phyloP scores from a whole-genome alignment of 2,329 filamentous ascomycete species.

The Fusarium nematophilum region DNA sequence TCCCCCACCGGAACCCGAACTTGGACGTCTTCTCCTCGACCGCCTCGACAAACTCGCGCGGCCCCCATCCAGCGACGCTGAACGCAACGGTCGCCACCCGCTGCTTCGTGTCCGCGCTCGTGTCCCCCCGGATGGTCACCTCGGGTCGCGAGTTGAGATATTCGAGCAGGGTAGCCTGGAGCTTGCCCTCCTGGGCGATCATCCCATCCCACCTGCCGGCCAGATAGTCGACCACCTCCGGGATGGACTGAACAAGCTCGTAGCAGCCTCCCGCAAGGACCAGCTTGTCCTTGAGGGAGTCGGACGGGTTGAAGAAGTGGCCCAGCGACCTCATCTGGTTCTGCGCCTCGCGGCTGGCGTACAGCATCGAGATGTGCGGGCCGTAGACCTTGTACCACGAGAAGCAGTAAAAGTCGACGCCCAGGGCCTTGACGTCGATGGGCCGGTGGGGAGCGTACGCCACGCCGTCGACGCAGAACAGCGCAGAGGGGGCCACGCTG shows the following conservation, averaged over 20 bases:
- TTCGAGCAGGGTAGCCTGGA: constrained; percentile 69
- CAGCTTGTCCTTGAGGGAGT: constrained; percentile 73
- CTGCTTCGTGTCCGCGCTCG: constrained; percentile 56
- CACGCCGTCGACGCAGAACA: constrained; percentile 81
- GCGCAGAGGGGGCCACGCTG: constrained; percentile 59
- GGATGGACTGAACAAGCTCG: constrained; percentile 73
- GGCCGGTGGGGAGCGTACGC: constrained; percentile 79
- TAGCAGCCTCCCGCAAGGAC: constrained; percentile 77
- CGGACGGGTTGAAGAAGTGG: constrained; percentile 74
- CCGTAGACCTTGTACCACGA: constrained; percentile 88
- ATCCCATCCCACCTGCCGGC: constrained; percentile 64
- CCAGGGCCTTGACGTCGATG: constrained; percentile 75
- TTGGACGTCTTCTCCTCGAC: constrained; percentile 69
- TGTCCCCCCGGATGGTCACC: constrained; percentile 69
- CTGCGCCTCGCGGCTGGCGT: constrained; percentile 69
- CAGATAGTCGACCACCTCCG: constrained; percentile 71
- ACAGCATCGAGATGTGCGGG: constrained; percentile 78
- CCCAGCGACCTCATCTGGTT: constrained; percentile 64
- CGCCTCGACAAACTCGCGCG: constrained; percentile 68
- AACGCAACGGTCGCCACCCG: constrained; percentile 77
- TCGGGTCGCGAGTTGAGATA: constrained; percentile 66
- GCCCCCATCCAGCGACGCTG: constrained; percentile 65
- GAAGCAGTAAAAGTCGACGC: constrained; percentile 82
- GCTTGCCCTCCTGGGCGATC: constrained; percentile 66
- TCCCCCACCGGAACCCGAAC: constrained; percentile 74